Evolutionary conservation across 1,139 yeast genomes (phyloP).

Genomic region (Eremothecium sinecaudum): DNA sequence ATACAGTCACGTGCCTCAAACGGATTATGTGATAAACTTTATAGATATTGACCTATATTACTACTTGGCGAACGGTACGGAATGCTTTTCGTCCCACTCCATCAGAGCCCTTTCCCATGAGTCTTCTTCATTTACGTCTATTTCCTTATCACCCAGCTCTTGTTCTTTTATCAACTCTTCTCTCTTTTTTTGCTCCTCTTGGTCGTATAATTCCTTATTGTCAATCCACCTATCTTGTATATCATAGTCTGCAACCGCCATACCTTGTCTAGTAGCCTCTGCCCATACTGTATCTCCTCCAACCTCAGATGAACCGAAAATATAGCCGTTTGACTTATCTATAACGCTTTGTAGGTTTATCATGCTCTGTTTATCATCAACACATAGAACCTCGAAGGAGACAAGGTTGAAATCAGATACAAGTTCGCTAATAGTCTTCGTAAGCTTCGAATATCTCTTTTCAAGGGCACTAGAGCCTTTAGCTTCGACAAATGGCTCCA

Average conservation of each 20-base stretch:
- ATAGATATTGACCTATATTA: too few relatives aligned
- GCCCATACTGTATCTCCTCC: slow-evolving; percentile 97
- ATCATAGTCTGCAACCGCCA: slow-evolving; percentile 44
- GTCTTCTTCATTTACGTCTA: slow-evolving; percentile 46
- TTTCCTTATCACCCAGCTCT: slow-evolving; percentile 31
- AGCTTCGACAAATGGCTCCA: slow-evolving; percentile 59
- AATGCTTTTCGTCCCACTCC: slow-evolving; percentile 48
- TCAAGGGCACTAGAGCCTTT: slow-evolving; percentile 48
- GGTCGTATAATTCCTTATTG: slow-evolving; percentile 66
- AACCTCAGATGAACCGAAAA: slow-evolving; percentile 83
- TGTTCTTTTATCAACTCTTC: slow-evolving; percentile 32
- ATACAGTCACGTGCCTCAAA: too few relatives aligned
- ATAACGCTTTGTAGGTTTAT: slow-evolving; percentile 63
- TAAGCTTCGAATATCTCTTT: slow-evolving; percentile 53
- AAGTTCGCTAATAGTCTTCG: slow-evolving; percentile 72
- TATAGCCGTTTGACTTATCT: slow-evolving; percentile 89
- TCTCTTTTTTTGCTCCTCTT: slow-evolving; percentile 43
- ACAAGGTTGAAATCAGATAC: slow-evolving; percentile 84
- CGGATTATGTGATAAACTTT: too few relatives aligned
- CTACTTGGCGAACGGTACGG: slow-evolving; percentile 21
- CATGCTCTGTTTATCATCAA: slow-evolving; percentile 90
- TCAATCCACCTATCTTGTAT: slow-evolving; percentile 96
- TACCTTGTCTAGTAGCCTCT: slow-evolving; percentile 79
- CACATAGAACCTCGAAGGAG: slow-evolving; percentile 77
- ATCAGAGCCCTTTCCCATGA: slow-evolving; percentile 62